Conservation (phyloP, 2,329 filamentous ascomycete species). For the Monosporascus sp. region DNA sequence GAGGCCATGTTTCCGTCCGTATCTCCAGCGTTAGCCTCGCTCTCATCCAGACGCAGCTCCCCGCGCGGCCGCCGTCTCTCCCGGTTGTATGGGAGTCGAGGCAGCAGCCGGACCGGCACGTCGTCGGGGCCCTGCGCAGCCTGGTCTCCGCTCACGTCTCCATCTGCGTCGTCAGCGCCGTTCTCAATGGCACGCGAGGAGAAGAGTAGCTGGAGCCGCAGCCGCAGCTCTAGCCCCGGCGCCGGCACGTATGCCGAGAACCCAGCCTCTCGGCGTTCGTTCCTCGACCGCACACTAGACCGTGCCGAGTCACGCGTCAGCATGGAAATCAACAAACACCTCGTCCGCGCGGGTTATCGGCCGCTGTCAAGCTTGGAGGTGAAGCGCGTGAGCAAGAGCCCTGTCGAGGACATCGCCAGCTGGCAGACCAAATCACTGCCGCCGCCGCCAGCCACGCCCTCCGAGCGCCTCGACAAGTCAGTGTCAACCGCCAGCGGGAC, state of each 20-base stretch:
- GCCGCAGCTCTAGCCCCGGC: conserved; percentile 6
- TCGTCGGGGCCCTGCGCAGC: no score
- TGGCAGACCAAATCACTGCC: not conserved
- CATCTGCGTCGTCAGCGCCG: no score
- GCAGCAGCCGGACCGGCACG: no score
- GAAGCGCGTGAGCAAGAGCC: conserved; percentile 5
- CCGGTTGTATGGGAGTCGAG: no score
- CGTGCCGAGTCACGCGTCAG: conserved; percentile 3
- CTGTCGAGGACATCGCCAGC: conserved; percentile 3
- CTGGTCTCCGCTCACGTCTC: no score
- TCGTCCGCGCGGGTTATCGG: conserved; percentile 8
- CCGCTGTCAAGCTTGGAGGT: conserved; percentile 13
- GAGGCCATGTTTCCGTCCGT: not conserved
- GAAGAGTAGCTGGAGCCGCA: not conserved
- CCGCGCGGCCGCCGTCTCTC: no score
- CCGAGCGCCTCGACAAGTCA: not conserved
- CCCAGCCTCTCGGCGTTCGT: conserved; percentile 6
- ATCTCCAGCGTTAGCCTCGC: not conserved
- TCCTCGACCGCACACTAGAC: conserved; percentile 10
- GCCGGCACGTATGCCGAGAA: conserved; percentile 9
- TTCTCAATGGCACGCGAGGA: not conserved
- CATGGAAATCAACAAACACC: conserved; percentile 7
- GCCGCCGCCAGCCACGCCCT: not conserved
- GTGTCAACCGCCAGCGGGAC: no score
- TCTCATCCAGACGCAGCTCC: not conserved